Evolutionary conservation across 2,329 filamentous ascomycete genomes (phyloP), one percentile per base, ranked within the genome.

Genomic region (Cladobotryum protrusum): DNA sequence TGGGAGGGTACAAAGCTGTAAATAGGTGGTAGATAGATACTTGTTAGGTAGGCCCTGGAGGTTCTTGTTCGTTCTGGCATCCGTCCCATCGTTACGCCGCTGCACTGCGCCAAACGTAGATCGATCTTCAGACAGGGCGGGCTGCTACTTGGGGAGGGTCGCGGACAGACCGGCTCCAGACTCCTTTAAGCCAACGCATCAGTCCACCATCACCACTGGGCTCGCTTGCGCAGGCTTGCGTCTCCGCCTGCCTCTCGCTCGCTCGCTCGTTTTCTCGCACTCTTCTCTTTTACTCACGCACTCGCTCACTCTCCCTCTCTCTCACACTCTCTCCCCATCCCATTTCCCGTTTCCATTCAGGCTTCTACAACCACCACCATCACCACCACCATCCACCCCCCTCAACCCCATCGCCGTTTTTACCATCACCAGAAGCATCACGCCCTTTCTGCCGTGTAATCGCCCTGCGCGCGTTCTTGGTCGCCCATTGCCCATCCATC

Each of bases 161-260:
- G 46, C 50, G 50, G 50, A 18, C 50, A 46, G 50, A 43, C 50
- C 50, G 50, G 50, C 47, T 52, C 43, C 42, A 52, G 50, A 46
- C 24, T 32, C 35, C 47, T 39, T 33, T 45, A 19, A 44, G 50
- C 50, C 50, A 52, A 49, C 50, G 50, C 56, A 58, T 53, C 51
- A 56, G 45, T 55, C 45, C 48, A 53, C 56, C 55, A 57, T 56
- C 48, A 51, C 52, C 43, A 46, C 50, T 40, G 43, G 44, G 42
- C 34, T 53, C 48, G 53, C 48, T 34, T 40, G 45, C 20, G 45
- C 35, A 33, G 18, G 45, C 20, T 33, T 40, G 36, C 36, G 20
- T 47, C 35, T 37, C 42, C 36, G 45, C 39, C 45, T 42, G 36
- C 45, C 20, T 45, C 49, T 47, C 40, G 40, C 40, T 17, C 18